A percentile compares a stretch with the other conserved stretches of the same genome.
These are phyloP conservation scores for Oenanthe javanica DNA, from an alignment of 140 eudicot genomes.

Conservation along the genomic window DNA sequence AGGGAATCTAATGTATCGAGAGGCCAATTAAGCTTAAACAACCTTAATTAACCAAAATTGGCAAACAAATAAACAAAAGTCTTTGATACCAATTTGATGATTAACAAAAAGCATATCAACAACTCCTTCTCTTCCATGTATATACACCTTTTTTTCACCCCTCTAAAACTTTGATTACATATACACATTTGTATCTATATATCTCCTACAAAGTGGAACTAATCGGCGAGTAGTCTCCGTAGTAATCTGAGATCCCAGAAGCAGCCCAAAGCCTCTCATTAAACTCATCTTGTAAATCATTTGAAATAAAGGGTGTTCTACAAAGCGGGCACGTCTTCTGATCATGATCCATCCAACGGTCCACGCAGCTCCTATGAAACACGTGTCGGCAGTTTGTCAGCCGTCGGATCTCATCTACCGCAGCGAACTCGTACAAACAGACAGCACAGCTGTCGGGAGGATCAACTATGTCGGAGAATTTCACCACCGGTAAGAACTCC, in stretches of 20 bases:
- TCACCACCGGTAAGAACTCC: constrained; percentile 51
- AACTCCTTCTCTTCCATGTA: background rate
- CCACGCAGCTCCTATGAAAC: constrained; percentile 68
- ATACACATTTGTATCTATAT: background rate
- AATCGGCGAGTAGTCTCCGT: constrained; percentile 24
- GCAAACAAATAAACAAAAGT: background rate
- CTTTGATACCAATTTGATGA: background rate
- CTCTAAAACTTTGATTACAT: background rate
- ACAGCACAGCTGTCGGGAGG: constrained; percentile 74
- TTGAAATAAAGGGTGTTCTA: constrained; percentile 48
- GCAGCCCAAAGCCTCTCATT: constrained; percentile 65
- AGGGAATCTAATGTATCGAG: too few relatives aligned
- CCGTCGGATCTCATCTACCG: constrained; percentile 71
- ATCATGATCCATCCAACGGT: constrained; percentile 97
- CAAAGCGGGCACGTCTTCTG: constrained; percentile 88
- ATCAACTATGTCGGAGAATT: constrained; percentile 37
- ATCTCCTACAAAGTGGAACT: constrained; percentile 8
- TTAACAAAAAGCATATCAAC: background rate
- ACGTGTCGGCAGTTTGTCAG: constrained; percentile 67
- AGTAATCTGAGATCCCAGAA: constrained; percentile 30
- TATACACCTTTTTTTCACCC: background rate
- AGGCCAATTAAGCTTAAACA: background rate
- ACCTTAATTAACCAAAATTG: background rate
- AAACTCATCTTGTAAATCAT: constrained; percentile 39
- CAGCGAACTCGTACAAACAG: constrained; percentile 63